Evolutionary conservation across 1,139 yeast genomes (phyloP), one percentile per base, ranked within the genome.

Genomic region (Taphrina sp.): DNA sequence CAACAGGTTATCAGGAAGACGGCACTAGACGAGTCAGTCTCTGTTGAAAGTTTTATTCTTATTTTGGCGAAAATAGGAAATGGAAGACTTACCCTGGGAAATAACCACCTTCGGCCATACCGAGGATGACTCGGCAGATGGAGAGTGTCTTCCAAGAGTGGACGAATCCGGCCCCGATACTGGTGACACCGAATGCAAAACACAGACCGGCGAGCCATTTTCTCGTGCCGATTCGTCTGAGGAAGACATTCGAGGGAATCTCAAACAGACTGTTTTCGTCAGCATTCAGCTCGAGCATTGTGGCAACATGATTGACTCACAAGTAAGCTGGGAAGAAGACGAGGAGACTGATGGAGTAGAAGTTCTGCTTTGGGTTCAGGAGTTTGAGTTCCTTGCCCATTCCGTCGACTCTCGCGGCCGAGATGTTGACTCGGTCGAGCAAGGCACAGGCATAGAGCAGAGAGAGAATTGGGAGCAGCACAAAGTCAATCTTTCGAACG

Each of bases 291-390:
- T 24, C n/a, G 23, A 3, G 19, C 4, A 14, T 24, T 5, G 4
- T 10, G 14, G 7, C n/a, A 12, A 10, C 12, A 12, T 1, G 10
- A 4, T 8, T 10, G 7, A n/a, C 47, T 43, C 16, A 43, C 47
- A 82, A 71, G 65, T 84, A 84, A 10, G 88, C 88, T 16, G 82
- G 83, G 64, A 82, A 84, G 67, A 84, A 84, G n/a, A 83, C 76
- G 22, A 85, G 81, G 62, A 72, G 61, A 1, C 84, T 81, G 31
- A 73, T 75, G 64, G 79, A 77, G 67, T 75, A 80, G 64, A 80
- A 76, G 56, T 46, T 39, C 36, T 68, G 64, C 46, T 49, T 49
- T 16, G 54, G 54, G 2, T 80, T 79, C 3, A 66, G 62, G 52
- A 81, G 70, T 0, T 73, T 70, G 52, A 80, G 66, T 60, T 76